Base-by-base conservation (phyloP, 2,329 filamentous ascomycete genomes). In the Venturia aucupariae region DNA sequence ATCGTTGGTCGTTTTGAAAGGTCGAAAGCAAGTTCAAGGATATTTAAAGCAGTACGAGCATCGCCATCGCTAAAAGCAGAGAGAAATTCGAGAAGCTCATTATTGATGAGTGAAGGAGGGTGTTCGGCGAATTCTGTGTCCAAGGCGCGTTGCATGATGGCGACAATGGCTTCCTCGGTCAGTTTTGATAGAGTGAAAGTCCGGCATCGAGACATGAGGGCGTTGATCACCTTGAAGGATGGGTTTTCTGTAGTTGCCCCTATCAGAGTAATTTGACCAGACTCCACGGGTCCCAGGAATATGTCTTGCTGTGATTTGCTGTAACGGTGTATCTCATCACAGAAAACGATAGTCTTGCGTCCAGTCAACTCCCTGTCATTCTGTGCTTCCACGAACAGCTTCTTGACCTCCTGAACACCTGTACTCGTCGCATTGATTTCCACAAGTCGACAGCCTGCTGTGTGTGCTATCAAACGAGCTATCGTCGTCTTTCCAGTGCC, bases 231-330 rank as follows among this genome's bases (percentile, higher is more conserved):
- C 71, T 95, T 93, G 80, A 97, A 97, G 4, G 89, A 93, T 0
- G 94, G 94, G 69, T 99, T 99, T 75, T 99, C 94, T 0, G 94
- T 99, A 3, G 94, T 99, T 7, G 94, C 94, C 13, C 92, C 94
- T 66, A 97, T 94, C 38, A 99, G 80, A 0, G 90, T 97, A 68
- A 99, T 88, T 35, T 90, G 89, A 6, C 94, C 94, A 0, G 87
- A 87, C 76, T 99, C 94, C 27, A 97, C 93, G 0, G 93, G 93
- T 19, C 89, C 90, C 1, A 99, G 80, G 70, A 97, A 97, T 0
- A 97, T 89, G 75, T 97, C 94, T 73, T 99, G 94, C 74, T 97
- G 94, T 0, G 87, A 83, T 76, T 96, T 97, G 69, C 84, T 89
- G 79, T 96, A 96, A 35, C 93, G 80, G 75, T 96, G 92, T 60